Conservation (phyloP, 257 asterid species). For the Perilla frutescens region DNA sequence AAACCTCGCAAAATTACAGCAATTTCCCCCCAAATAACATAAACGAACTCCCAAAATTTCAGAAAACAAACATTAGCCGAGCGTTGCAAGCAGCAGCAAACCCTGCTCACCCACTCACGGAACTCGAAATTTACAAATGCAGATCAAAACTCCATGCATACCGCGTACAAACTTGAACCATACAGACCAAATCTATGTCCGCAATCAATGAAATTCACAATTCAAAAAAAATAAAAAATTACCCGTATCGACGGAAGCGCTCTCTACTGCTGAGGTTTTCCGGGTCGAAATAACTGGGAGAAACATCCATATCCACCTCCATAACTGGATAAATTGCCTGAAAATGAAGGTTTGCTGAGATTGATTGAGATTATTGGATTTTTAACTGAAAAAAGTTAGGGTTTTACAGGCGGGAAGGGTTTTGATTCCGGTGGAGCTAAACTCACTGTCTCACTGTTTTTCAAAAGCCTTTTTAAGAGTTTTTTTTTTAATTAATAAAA, state of each 20-base stretch:
- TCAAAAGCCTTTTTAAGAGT: no score
- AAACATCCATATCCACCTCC: slow-evolving; percentile 75
- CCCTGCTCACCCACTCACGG: not conserved
- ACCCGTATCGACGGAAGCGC: slow-evolving; percentile 96
- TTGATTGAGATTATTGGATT: slow-evolving; percentile 10
- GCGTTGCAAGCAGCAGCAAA: not conserved
- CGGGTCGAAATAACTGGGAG: slow-evolving; percentile 78
- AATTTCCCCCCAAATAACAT: not conserved
- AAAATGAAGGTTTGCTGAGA: not conserved
- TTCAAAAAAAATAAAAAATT: slow-evolving; percentile 11
- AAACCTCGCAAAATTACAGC: not conserved
- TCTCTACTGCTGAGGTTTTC: slow-evolving; percentile 77
- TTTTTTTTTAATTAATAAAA: no score
- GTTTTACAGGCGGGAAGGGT: slow-evolving; percentile 55
- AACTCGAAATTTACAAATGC: slow-evolving; percentile 13
- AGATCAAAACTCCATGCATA: slow-evolving; percentile 4
- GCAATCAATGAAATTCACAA: slow-evolving; percentile 2
- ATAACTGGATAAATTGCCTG: slow-evolving; percentile 37
- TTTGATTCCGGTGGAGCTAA: slow-evolving; percentile 6
- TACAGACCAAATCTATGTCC: not conserved
- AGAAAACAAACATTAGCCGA: not conserved
- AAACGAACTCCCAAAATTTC: not conserved
- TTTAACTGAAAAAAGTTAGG: slow-evolving; percentile 41
- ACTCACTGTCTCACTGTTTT: not conserved
- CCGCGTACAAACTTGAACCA: not conserved